Evolutionary conservation across 352 stramenopile species (phyloP).

Genomic region (Phytophthora megakarya): DNA sequence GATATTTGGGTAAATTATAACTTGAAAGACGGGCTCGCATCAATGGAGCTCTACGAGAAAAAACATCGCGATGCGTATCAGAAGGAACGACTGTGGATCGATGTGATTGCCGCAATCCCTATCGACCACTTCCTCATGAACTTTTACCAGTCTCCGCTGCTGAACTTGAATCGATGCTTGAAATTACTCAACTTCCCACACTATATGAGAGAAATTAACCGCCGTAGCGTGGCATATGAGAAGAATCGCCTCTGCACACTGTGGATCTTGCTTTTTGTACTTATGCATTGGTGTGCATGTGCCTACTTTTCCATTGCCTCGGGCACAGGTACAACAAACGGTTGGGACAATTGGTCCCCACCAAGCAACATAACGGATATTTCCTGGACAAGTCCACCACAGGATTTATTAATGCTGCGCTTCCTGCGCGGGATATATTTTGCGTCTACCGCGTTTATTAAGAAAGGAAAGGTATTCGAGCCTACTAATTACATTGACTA

Average conservation of each 20-base stretch:
- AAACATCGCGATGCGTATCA: constrained; percentile 47
- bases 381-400: constrained; percentile 4
- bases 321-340: not conserved
- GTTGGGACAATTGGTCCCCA: constrained; percentile 54
- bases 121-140: constrained; percentile 57
- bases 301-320: constrained; percentile 46
- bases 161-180: constrained; percentile 52
- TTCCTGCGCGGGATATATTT: constrained; percentile 61
- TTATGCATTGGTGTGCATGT: constrained; percentile 62
- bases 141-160: constrained; percentile 46
- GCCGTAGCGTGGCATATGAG: constrained; percentile 56
- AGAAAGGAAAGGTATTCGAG: constrained; percentile 49
- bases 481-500: constrained; percentile 30
- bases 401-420: constrained; percentile 24
- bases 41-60: constrained; percentile 60
- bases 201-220: constrained; percentile 59
- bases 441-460: constrained; percentile 44
- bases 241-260: constrained; percentile 48
- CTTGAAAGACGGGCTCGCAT: constrained; percentile 45
- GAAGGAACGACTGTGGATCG: constrained; percentile 41
- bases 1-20: constrained; percentile 75
- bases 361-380: constrained; percentile 19
- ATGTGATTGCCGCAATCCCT: constrained; percentile 51
- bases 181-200: constrained; percentile 60
- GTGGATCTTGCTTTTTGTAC: constrained; percentile 46